Base-by-base conservation (phyloP, 2,329 filamentous ascomycete species). In the Lithohypha guttulata region DNA sequence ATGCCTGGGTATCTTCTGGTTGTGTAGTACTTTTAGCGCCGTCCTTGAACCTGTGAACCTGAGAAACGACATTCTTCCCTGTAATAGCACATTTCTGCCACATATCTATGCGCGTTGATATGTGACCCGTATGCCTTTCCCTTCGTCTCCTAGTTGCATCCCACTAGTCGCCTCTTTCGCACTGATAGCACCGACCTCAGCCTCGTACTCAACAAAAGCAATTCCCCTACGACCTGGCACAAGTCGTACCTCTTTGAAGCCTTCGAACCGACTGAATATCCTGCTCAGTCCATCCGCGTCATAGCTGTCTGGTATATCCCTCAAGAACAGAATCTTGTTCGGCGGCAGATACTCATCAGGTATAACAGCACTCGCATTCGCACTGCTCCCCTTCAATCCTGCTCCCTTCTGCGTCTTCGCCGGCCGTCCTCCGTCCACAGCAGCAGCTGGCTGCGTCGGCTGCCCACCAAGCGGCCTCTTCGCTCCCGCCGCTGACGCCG, bases 271-370 rank as follows among this genome's bases (percentile, higher is more conserved):
- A 35, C 78, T 77, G 63, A 96, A 98, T 46, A 96, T 77, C 21
- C 72, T 70, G 0, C 78, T 81, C 39, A 98, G 73, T 17, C 71
- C 75, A 48, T 93, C 86, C 54, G 84, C 77, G 59, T 83, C 82
- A 62, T 83, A 85, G 48, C 85, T 82, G 47, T 89, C 84, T 6
- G 91, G 87, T 23, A 98, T 64, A 53, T 96, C 89, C 65, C 93
- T 85, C 45, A 96, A 69, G 65, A 96, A 93, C 23, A 98, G 73
- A 50, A 86, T 93, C 68, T 94, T 95, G 74, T 96, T 96, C 23
- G 91, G 89, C 3, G 89, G 89, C 3, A 96, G 75, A 61, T 94
- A 96, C 64, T 98, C 91, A 72, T 96, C 91, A n/a, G 87, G 86
- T 13, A 96, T 79, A 40, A 86, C 80, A 8, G 81, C 71, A 3